Base-by-base conservation (phyloP, 2,329 filamentous ascomycete genomes). In the Calonectria hawksworthii region DNA sequence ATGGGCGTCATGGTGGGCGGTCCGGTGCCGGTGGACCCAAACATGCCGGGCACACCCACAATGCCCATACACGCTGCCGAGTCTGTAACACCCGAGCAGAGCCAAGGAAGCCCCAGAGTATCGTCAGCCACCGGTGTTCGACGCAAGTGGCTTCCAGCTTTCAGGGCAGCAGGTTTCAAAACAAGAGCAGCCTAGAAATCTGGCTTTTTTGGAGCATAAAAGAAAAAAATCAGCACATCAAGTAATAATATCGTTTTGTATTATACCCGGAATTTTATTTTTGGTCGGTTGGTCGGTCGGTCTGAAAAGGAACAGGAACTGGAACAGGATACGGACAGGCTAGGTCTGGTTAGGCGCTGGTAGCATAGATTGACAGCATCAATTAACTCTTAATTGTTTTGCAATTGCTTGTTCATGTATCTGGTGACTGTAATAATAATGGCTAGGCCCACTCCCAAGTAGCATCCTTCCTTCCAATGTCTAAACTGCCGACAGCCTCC, bases 131-230 rank as follows among this genome's bases (percentile, higher is more conserved):
- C 82, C 11, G 84, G 84, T 2, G 69, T 66, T 11, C 79, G 84
- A 51, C 82, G 84, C 51, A 86, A 86, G 73, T 86, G 85, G 85
- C 76, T 86, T 26, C 81, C 83, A 18, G 80, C 77, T 1, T 85
- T 86, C 70, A 77, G 82, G 65, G 65, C 79, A 32, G 77, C 75
- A 36, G 78, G 75, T 59, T 76, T 81, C 28, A 83, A 78, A 63
- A 80, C 79, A 59, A 83, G 78, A 59, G 77, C 80, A 67, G 77
- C 74, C 67, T 83, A 83, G 79, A 70, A 30, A 76, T 73, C 64
- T 77, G 73, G 76, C 65, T 73, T 77, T 51, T 74, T 69, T 50
- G 72, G 66, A 74, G 50, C 61, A 28, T 52, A 77, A 32, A 52
- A 59, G 54, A 69, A 54, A 67, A 47, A 52, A 67, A 47, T 32